Conservation (phyloP, 108 stramenopile species). For the Cyclotella atomus region DNA sequence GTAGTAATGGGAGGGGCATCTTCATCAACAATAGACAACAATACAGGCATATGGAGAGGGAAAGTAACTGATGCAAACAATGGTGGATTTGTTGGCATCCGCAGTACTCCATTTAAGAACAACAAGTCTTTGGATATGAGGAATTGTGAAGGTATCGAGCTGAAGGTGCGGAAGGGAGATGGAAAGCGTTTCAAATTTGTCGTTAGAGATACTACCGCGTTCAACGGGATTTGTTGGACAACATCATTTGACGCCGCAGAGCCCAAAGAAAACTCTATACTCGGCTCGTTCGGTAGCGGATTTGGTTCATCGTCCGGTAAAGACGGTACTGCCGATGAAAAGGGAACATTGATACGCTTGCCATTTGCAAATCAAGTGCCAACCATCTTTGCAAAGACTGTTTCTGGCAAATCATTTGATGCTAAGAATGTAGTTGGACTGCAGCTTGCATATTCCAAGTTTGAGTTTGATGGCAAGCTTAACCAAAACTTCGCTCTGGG, state of each 20-base stretch:
- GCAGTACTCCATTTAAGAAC: conserved; percentile 63
- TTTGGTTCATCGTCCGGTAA: not conserved
- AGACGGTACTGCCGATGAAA: conserved; percentile 1
- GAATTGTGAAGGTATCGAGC: conserved; percentile 66
- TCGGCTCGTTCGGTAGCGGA: not conserved
- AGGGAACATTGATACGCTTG: conserved; percentile 32
- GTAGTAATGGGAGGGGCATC: conserved; percentile 89
- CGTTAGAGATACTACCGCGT: conserved; percentile 74
- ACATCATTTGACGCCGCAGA: conserved; percentile 50
- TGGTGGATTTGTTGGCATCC: conserved; percentile 86
- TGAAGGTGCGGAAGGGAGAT: conserved; percentile 29
- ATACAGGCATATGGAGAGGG: conserved; percentile 77
- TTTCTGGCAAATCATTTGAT: conserved; percentile 49
- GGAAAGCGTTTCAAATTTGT: conserved; percentile 73
- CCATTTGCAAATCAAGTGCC: conserved; percentile 72
- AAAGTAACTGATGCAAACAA: conserved; percentile 82
- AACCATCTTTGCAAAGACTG: conserved; percentile 70
- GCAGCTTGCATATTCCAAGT: conserved; percentile 84
- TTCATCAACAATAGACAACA: conserved; percentile 61
- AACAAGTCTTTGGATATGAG: conserved; percentile 60
- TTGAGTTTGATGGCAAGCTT: conserved; percentile 74
- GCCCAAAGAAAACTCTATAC: not conserved
- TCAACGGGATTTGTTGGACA: conserved; percentile 87
- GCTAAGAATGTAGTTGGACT: conserved; percentile 57
- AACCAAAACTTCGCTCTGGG: conserved; percentile 67